Base-by-base conservation (phyloP, 768 basidiomycete species). In the Hebeloma cylindrosporum region DNA sequence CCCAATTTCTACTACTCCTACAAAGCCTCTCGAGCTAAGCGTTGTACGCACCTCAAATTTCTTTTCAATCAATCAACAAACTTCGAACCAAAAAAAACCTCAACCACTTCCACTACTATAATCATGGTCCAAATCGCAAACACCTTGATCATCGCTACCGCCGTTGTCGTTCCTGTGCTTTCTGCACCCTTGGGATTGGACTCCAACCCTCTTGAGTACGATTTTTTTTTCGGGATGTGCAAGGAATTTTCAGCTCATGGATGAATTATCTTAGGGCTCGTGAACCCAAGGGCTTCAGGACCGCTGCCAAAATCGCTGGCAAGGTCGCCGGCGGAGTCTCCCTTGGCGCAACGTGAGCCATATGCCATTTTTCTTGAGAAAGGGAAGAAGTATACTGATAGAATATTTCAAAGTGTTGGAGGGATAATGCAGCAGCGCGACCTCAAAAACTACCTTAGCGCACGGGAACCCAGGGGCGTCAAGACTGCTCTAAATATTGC, bases 111-210 rank as follows among this genome's bases (percentile, higher is more conserved):
- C n/a, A n/a, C n/a, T n/a, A n/a, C n/a, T n/a, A n/a, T 38, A 33
- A 48, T 18, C 47, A 48, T 48, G 47, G 47, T 48, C 28, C 40
- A 48, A 42, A 48, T 48, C 21, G 38, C 40, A 32, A 48, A 37
- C 34, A 14, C 47, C 27, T 13, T 48, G 20, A 18, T 45, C 47
- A 23, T 47, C 26, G 46, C 31, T 42, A 26, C 39, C 18, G 47
- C 47, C 18, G 22, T 42, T 17, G 32, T 17, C 17, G 40, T 35
- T 17, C 40, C 40, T 21, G 40, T 35, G 3, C 10, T 37, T 18
- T 33, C 40, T n/a, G 40, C 47, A n/a, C 47, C 47, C 13, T 27
- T 45, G n/a, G n/a, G n/a, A n/a, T n/a, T n/a, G n/a, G n/a, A n/a
- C n/a, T n/a, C n/a, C n/a, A n/a, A n/a, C n/a, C n/a, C n/a, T 28